A percentile compares a stretch with the other conserved stretches of the same genome.
Evolutionary conservation across 306 rosid genomes (phyloP).

Genomic region (Senna tora): DNA sequence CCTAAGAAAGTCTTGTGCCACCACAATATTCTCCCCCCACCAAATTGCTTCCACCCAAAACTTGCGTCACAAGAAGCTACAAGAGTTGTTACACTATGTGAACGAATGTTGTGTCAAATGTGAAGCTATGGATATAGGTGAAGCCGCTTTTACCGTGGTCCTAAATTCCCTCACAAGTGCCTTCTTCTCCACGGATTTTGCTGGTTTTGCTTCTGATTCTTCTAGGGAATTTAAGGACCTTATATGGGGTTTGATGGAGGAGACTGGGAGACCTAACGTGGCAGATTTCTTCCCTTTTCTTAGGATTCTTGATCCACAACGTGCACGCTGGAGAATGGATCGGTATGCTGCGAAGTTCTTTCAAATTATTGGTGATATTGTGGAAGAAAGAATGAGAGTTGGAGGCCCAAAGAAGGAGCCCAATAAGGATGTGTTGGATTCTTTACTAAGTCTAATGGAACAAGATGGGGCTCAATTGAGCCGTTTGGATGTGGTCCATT

Average conservation of each 20-base stretch:
- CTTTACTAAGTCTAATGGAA: neutral
- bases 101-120: neutral
- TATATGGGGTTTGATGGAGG: neutral
- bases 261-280: neutral
- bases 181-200: neutral
- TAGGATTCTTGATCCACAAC: neutral
- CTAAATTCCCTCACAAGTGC: neutral
- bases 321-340: neutral
- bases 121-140: neutral
- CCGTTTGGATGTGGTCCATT: neutral
- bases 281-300: constrained; percentile 3
- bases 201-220: neutral
- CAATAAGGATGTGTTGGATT: neutral
- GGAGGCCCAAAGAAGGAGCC: neutral
- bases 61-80: neutral
- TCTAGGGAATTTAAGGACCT: neutral
- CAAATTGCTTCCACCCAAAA: neutral
- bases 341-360: neutral
- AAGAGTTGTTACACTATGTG: neutral
- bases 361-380: neutral
- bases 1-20: neutral
- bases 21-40: neutral
- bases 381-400: neutral
- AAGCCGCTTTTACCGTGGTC: neutral
- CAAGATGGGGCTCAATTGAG: neutral